These are phyloP conservation scores for Neonectria sp. DNA, from an alignment of 2,329 filamentous ascomycete species.

Conservation along the genomic window DNA sequence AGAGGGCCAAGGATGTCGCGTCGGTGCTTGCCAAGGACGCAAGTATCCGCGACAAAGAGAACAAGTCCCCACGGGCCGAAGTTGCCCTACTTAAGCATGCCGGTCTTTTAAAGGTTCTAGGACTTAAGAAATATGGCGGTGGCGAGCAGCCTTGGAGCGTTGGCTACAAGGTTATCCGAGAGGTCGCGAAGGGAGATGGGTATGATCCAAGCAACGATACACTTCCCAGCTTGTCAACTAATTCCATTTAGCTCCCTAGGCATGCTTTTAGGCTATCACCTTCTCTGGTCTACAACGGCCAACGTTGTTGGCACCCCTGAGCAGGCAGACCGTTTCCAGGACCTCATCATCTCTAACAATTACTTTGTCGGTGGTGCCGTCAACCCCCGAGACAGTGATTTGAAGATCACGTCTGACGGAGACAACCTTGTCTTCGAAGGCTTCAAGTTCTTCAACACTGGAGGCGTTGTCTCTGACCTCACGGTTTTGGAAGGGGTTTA, in stretches of 20 bases:
- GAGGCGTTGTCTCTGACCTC: conserved; percentile 76
- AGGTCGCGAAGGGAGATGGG: conserved; percentile 76
- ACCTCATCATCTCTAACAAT: conserved; percentile 75
- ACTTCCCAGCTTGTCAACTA: rapidly evolving
- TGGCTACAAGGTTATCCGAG: conserved; percentile 72
- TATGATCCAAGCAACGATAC: conserved; percentile 40
- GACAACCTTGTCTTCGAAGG: conserved; percentile 72
- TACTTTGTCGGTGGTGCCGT: conserved; percentile 77
- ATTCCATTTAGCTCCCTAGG: conserved; percentile 66
- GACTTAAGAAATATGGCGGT: conserved; percentile 59
- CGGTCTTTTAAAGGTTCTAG: conserved; percentile 57
- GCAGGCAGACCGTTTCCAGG: conserved; percentile 71
- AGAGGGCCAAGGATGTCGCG: conserved; percentile 58
- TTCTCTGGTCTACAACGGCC: conserved; percentile 75
- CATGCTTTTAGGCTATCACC: conserved; percentile 76
- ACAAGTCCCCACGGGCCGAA: conserved; percentile 58
- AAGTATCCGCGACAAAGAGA: conserved; percentile 53
- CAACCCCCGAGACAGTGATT: conserved; percentile 75
- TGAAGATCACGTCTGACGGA: conserved; percentile 69
- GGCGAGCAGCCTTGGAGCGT: conserved; percentile 62
- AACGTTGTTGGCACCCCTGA: conserved; percentile 72
- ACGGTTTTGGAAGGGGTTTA: conserved; percentile 76
- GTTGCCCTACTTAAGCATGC: conserved; percentile 59
- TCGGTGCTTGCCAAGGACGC: conserved; percentile 54
- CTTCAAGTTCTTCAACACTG: conserved; percentile 77